A percentile compares a stretch with the other conserved stretches of the same genome.
Conservation (phyloP, 225 moss, liverwort and hornwort genomes). For the Asterella californica region DNA sequence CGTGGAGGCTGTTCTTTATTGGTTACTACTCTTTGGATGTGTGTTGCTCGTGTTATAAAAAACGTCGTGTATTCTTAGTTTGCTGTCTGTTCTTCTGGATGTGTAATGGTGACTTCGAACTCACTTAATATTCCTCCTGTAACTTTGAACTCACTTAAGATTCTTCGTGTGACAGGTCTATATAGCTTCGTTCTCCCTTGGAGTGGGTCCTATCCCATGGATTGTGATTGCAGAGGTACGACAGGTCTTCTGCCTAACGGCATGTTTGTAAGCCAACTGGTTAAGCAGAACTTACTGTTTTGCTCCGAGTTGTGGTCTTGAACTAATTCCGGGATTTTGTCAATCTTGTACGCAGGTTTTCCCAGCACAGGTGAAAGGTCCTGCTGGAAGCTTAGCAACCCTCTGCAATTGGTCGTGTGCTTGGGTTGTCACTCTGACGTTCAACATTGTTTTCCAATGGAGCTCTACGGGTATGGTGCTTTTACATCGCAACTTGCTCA, state of each 20-base stretch:
- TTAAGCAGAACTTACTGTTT: neutral
- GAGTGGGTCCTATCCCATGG: conserved; percentile 82
- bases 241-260: too few relatives aligned
- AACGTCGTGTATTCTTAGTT: too few relatives aligned
- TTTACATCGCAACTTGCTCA: too few relatives aligned
- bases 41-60: neutral
- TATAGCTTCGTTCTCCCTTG: conserved; percentile 58
- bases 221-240: conserved; percentile 74
- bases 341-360: conserved; percentile 51
- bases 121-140: neutral
- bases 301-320: neutral
- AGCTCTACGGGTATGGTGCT: conserved; percentile 59
- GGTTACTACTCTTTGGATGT: neutral
- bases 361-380: conserved; percentile 68
- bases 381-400: conserved; percentile 76
- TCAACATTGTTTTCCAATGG: conserved; percentile 76
- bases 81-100: too few relatives aligned
- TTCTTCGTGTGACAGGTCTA: conserved; percentile 49
- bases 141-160: neutral
- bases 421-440: conserved; percentile 57
- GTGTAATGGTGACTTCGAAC: neutral
- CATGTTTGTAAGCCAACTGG: neutral
- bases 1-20: neutral
- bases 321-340: neutral
- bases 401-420: conserved; percentile 69